Evolutionary conservation across 1,139 yeast genomes (phyloP).

Genomic region (Yamadazyma dushanensis): DNA sequence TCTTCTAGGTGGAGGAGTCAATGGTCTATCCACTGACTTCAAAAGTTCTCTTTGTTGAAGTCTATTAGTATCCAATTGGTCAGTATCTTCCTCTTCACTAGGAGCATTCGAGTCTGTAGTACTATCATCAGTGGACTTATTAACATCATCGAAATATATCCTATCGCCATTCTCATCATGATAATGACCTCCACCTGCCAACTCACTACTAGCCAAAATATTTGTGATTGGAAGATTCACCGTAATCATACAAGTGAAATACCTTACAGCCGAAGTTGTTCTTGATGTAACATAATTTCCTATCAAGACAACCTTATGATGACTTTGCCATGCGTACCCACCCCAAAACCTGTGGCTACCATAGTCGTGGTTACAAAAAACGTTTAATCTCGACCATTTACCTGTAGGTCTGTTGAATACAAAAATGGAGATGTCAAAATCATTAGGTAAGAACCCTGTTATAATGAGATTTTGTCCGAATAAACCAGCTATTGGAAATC

Average conservation of each 20-base stretch:
- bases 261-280: constrained; percentile 55
- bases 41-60: constrained; percentile 6
- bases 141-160: constrained; percentile 18
- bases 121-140: constrained; percentile 20
- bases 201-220: constrained; percentile 48
- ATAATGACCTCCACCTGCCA: constrained; percentile 30
- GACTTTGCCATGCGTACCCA: constrained; percentile 73
- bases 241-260: constrained; percentile 55
- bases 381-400: constrained; percentile 63
- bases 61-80: constrained; percentile 9
- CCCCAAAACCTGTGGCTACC: constrained; percentile 65
- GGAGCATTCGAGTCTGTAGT: constrained; percentile 11
- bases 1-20: constrained; percentile 16
- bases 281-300: constrained; percentile 53
- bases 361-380: constrained; percentile 55
- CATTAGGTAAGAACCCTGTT: constrained; percentile 56
- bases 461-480: constrained; percentile 63
- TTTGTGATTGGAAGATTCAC: constrained; percentile 70
- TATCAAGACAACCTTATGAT: constrained; percentile 60
- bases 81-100: constrained; percentile 6
- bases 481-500: constrained; percentile 58
- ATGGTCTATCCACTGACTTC: constrained; percentile 10
- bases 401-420: constrained; percentile 62
- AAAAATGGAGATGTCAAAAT: constrained; percentile 55
- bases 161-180: constrained; percentile 23